Evolutionary conservation across 352 stramenopile species (phyloP), one percentile per base, ranked within the genome.

Genomic region (Stramenopiles sp.): DNA sequence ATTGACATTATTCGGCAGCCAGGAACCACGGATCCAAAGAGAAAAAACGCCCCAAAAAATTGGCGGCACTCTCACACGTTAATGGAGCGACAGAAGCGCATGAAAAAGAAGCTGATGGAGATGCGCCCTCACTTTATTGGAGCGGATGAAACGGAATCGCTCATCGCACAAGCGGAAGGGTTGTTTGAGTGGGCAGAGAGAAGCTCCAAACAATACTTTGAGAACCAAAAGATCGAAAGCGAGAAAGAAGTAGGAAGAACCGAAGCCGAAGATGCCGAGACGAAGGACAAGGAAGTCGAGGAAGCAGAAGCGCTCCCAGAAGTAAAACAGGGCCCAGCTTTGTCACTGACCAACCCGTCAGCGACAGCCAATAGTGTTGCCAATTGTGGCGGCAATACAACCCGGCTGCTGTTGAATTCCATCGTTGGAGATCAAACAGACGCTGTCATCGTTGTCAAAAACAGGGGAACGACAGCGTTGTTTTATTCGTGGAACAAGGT

Each of bases 101-200:
- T 90, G 18, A 81, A 82, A 3, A 90, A 89, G 75, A 85, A 89
- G 53, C 81, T 91, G 1, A 77, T 87, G 25, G 73, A 81, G 36
- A 33, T 91, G 3, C 81, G 85, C 31, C 85, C 85, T 0, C 84
- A 91, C 73, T 81, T 88, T 68, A 82, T 91, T 12, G 79, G 86
- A 68, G 49, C 68, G 1, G 87, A 84, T 68, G 74, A 79, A 1
- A 80, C 80, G 68, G 82, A 81, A n/a, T 78, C 82, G 3, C 68
- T 90, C 31, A 79, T 79, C 25, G 83, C 90, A 0, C 80, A 80
- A 12, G 88, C 85, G 0, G 49, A 75, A 0, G 85, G 90, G 71
- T 76, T 91, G 33, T 90, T 89, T 69, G 81, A 86, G 32, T 91
- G 86, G 86, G 86, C 85, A 32, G 79, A 80, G 1, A 76, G 49